Base-by-base conservation (phyloP, 257 asterid genomes). In the Plantago major region DNA sequence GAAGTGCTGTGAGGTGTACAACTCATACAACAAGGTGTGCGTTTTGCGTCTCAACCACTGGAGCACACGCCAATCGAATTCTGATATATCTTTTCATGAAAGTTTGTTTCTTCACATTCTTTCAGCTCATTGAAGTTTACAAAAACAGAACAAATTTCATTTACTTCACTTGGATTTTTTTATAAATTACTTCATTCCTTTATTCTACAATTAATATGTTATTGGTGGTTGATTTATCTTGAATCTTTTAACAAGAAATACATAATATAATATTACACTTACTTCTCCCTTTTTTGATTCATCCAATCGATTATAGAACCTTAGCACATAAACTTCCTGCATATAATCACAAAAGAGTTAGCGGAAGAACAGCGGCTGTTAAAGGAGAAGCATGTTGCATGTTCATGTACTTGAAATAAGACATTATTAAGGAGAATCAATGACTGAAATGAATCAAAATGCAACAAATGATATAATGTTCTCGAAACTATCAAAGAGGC, bases 201-300 rank as follows among this genome's bases (percentile, higher is more conserved):
- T 22, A 22, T 22, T 22, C 26, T 22, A 22, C 26, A 22, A 22
- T 22, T 22, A 22, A 22, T 22, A 22, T 22, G 2, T 2, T 22
- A 22, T 22, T 22, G 26, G 26, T 2, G 26, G 26, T 22, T 22
- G 2, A 22, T 22, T 22, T 22, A 22, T 22, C 26, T 22, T 22
- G 26, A 22, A 22, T 22, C 26, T 22, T 22, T 22, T 22, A 22
- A 22, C 26, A 22, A 22, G 26, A 22, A 62, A 16, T 49, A 46
- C 10, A 14, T 18, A 42, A 42, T 17, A 47, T 59, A 70, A 67
- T 70, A 42, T 22, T 26, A 62, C 68, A 81, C 96, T 85, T 82
- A 93, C 99, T 75, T 93, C 97, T 57, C 99, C 99, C 79, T 79
- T 89, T 74, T 78, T 89, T 18, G 84, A 73, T 79, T 89, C 97